Evolutionary conservation across 768 basidiomycete genomes (phyloP).

Genomic region (Macrocybe gigantea): DNA sequence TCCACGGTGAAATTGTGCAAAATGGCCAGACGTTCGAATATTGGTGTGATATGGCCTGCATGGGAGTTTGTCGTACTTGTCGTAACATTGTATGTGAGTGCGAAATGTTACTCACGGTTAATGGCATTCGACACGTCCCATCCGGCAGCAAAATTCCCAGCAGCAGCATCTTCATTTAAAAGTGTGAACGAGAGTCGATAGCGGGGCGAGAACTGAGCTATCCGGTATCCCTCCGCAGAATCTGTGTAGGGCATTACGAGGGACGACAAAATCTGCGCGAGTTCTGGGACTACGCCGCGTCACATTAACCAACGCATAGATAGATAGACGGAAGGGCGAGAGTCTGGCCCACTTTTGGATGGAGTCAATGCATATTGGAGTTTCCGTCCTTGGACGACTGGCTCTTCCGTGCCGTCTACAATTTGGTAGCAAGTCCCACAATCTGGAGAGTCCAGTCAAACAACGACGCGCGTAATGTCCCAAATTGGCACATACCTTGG

Average conservation of each 20-base stretch:
- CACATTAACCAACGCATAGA: no score
- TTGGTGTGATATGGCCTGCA: conserved; percentile 66
- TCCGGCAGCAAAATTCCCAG: conserved; percentile 47
- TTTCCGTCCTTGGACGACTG: conserved; percentile 18
- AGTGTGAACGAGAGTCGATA: conserved; percentile 91
- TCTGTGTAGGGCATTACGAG: conserved; percentile 39
- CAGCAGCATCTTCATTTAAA: conserved; percentile 82
- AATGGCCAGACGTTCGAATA: conserved; percentile 49
- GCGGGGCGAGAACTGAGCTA: conserved; percentile 72
- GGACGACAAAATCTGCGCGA: background rate
- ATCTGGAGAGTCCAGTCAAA: conserved; percentile 4
- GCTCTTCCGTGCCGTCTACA: conserved; percentile 7
- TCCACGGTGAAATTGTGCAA: conserved; percentile 92
- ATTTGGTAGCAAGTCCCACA: conserved; percentile 17
- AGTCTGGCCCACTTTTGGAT: conserved; percentile 12
- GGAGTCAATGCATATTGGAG: conserved; percentile 23
- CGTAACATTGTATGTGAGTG: background rate
- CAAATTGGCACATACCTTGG: conserved; percentile 25
- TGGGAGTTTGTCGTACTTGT: background rate
- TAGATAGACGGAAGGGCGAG: no score
- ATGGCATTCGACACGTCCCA: conserved; percentile 77
- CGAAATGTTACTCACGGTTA: conserved; percentile 39
- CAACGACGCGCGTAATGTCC: background rate
- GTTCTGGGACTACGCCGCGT: no score
- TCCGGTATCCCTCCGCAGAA: conserved; percentile 35